Evolutionary conservation across 2,329 filamentous ascomycete genomes (phyloP).

Genomic region (Calonectria fujianensis): DNA sequence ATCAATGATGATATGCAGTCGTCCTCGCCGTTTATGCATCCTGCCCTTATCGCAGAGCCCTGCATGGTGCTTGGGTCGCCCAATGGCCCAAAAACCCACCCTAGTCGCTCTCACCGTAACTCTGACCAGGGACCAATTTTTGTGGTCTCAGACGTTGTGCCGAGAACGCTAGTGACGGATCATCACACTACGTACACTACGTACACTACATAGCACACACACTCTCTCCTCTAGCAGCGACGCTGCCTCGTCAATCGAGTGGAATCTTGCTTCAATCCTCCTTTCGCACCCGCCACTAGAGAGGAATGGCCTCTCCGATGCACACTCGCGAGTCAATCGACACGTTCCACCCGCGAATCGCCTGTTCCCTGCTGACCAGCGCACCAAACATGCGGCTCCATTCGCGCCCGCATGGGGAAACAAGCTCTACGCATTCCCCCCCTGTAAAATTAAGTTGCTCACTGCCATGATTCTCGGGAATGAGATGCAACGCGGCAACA

Average conservation of each 20-base stretch:
- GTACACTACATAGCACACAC: not conserved
- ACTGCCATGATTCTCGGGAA: conserved; percentile 1
- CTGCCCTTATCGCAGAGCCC: conserved; percentile 1
- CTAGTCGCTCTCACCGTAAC: conserved; percentile 25
- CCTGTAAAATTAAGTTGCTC: conserved; percentile 5
- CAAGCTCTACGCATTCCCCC: conserved; percentile 11
- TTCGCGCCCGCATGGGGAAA: conserved; percentile 16
- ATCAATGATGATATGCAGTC: not conserved
- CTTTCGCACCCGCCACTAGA: not conserved
- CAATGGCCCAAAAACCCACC: conserved; percentile 25
- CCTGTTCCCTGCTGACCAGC: not conserved
- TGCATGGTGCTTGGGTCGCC: conserved; percentile 16
- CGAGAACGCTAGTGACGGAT: conserved; percentile 23
- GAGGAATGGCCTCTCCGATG: not conserved
- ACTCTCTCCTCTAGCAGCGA: not conserved
- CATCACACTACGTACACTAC: conserved; percentile 16
- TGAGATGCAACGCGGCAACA: not conserved
- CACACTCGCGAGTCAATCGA: not conserved
- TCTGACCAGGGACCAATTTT: conserved; percentile 28
- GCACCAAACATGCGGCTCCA: not conserved
- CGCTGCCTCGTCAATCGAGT: conserved; percentile 1
- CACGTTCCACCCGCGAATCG: not conserved
- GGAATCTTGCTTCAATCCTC: conserved; percentile 13
- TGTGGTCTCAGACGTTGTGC: conserved; percentile 26
- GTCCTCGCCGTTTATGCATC: conserved; percentile 8